Conservation (phyloP, 768 basidiomycete species). For the Amanita rubescens region DNA sequence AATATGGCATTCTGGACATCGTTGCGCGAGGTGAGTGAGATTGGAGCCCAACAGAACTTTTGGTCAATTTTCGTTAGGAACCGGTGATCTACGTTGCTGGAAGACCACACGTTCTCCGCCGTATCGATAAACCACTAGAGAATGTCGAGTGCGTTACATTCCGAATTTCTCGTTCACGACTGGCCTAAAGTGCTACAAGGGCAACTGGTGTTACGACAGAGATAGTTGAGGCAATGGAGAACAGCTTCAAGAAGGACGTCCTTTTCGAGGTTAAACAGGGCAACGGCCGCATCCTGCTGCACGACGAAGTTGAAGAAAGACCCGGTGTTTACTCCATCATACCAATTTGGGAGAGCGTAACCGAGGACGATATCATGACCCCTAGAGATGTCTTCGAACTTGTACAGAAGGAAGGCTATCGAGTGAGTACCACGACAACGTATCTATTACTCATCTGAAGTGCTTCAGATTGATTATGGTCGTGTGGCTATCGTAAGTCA, state of each 20-base stretch:
- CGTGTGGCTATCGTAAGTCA: conserved; percentile 81
- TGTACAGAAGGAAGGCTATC: conserved; percentile 72
- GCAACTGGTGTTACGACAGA: conserved; percentile 90
- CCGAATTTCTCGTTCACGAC: not conserved
- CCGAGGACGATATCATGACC: conserved; percentile 78
- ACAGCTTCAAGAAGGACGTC: conserved; percentile 81
- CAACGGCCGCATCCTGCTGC: conserved; percentile 77
- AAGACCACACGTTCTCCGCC: conserved; percentile 82
- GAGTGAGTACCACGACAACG: conserved; percentile 32
- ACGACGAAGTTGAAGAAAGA: conserved; percentile 92
- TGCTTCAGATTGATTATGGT: conserved; percentile 67
- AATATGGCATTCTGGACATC: conserved; percentile 92
- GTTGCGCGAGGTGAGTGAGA: conserved; percentile 62
- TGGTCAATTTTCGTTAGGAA: conserved; percentile 42
- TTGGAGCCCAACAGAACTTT: not conserved
- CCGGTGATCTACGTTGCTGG: conserved; percentile 89
- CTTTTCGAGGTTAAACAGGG: conserved; percentile 68
- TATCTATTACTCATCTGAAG: not conserved
- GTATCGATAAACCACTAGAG: conserved; percentile 81
- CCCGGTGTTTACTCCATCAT: conserved; percentile 87
- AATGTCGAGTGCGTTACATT: conserved; percentile 81
- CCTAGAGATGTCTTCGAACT: conserved; percentile 74
- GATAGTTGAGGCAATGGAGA: conserved; percentile 90
- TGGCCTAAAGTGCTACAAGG: conserved; percentile 28
- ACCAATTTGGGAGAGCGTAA: conserved; percentile 89